These are phyloP conservation scores for Austropuccinia psidii DNA, from an alignment of 1,284 basidiomycete species.

Conservation along the genomic window DNA sequence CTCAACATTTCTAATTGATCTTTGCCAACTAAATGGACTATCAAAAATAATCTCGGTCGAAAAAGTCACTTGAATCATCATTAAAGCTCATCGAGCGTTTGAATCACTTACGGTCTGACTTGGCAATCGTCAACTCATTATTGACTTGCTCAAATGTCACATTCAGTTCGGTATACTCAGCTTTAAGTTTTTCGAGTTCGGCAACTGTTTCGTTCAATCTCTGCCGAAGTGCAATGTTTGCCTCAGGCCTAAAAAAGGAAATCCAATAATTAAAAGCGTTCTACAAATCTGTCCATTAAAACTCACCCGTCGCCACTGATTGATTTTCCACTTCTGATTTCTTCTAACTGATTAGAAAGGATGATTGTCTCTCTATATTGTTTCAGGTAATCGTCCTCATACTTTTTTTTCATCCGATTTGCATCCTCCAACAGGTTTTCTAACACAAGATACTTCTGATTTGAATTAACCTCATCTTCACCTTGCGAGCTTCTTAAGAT, in stretches of 20 bases:
- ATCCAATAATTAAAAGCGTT: slow-evolving; percentile 11
- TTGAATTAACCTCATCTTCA: slow-evolving; percentile 1
- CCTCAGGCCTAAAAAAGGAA: slow-evolving; percentile 59
- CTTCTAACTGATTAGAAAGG: slow-evolving; percentile 72
- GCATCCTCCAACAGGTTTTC: slow-evolving; percentile 87
- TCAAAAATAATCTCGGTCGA: not conserved
- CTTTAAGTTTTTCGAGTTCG: slow-evolving; percentile 65
- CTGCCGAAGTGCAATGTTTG: slow-evolving; percentile 74
- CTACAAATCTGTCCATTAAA: not conserved
- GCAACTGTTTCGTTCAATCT: slow-evolving; percentile 79
- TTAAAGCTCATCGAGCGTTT: not conserved
- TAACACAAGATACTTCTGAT: slow-evolving; percentile 53
- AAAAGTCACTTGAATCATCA: not conserved
- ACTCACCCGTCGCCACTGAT: slow-evolving; percentile 69
- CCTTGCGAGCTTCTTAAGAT: slow-evolving; percentile 20
- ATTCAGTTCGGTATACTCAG: slow-evolving; percentile 63
- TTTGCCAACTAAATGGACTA: slow-evolving; percentile 49
- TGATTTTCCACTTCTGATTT: slow-evolving; percentile 71
- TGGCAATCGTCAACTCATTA: slow-evolving; percentile 70
- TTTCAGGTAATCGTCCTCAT: slow-evolving; percentile 78
- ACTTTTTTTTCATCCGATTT: slow-evolving; percentile 76
- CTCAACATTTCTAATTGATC: slow-evolving; percentile 57
- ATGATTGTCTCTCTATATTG: slow-evolving; percentile 75
- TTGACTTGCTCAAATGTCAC: slow-evolving; percentile 61
- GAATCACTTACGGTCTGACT: slow-evolving; percentile 66